These are phyloP conservation scores for Emericellopsis terricola DNA, from an alignment of 495 filamentous ascomycete genomes.

Conservation along the genomic window DNA sequence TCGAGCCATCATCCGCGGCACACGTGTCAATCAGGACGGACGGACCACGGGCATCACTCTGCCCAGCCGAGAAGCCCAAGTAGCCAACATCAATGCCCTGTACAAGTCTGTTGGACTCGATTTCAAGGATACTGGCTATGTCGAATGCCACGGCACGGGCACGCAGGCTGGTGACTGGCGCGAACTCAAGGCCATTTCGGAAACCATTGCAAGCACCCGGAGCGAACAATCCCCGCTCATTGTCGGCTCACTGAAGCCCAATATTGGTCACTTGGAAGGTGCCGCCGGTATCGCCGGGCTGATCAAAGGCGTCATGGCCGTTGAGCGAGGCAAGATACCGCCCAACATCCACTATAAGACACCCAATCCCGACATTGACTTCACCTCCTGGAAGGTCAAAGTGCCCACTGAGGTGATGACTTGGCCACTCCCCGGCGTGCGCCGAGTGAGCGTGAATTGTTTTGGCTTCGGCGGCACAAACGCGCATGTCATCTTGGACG, in stretches of 20 bases:
- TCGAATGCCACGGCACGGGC: constrained; percentile 29
- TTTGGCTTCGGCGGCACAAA: constrained; percentile 25
- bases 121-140: constrained; percentile 19
- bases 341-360: constrained; percentile 24
- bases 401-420: constrained; percentile 10
- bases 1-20: constrained; percentile 33
- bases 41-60: constrained; percentile 25
- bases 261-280: constrained; percentile 31
- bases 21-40: constrained; percentile 31
- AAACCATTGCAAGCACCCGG: constrained; percentile 4
- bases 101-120: constrained; percentile 25
- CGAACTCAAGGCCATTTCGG: constrained; percentile 6
- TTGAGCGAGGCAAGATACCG: constrained; percentile 26
- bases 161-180: constrained; percentile 12
- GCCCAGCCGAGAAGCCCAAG: constrained; percentile 30
- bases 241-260: constrained; percentile 33
- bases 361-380: constrained; percentile 24
- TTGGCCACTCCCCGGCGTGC: constrained; percentile 12
- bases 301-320: constrained; percentile 28
- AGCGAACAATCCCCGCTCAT: constrained; percentile 7
- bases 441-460: constrained; percentile 15
- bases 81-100: constrained; percentile 21
- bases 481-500: constrained; percentile 14
- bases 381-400: constrained; percentile 6
- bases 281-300: constrained; percentile 30